Conservation (phyloP, 164 flowering plant genomes). For the Magnolia sinica region DNA sequence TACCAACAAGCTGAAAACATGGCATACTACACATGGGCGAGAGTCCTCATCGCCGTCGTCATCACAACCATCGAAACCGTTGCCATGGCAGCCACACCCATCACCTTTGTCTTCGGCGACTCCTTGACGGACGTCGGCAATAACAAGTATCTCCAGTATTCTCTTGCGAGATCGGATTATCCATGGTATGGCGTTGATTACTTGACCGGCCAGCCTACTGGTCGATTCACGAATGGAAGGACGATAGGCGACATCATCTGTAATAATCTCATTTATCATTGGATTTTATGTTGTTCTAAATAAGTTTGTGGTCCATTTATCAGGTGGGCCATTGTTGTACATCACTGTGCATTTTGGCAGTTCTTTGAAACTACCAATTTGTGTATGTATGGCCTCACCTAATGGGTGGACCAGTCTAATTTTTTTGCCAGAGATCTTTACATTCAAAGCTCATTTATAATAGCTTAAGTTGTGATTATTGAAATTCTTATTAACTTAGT, state of each 20-base stretch:
- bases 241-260: constrained; percentile 72
- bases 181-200: constrained; percentile 75
- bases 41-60: background rate
- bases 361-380: too few relatives aligned
- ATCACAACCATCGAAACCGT: constrained; percentile 5
- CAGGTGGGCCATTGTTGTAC: background rate
- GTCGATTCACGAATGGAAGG: constrained; percentile 78
- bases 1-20: background rate
- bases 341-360: too few relatives aligned
- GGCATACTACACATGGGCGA: background rate
- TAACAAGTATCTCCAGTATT: constrained; percentile 54
- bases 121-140: constrained; percentile 82
- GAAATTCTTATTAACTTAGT: background rate
- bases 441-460: too few relatives aligned
- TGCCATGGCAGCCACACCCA: constrained; percentile 14
- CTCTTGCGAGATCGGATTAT: constrained; percentile 63
- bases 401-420: too few relatives aligned
- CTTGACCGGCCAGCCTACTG: constrained; percentile 50
- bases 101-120: constrained; percentile 69
- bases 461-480: too few relatives aligned
- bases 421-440: too few relatives aligned
- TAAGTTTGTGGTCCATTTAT: too few relatives aligned
- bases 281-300: background rate
- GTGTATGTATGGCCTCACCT: too few relatives aligned
- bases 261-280: constrained; percentile 17